Conservation (phyloP, 1,139 yeast genomes). For the Scheffersomyces segobiensis region DNA sequence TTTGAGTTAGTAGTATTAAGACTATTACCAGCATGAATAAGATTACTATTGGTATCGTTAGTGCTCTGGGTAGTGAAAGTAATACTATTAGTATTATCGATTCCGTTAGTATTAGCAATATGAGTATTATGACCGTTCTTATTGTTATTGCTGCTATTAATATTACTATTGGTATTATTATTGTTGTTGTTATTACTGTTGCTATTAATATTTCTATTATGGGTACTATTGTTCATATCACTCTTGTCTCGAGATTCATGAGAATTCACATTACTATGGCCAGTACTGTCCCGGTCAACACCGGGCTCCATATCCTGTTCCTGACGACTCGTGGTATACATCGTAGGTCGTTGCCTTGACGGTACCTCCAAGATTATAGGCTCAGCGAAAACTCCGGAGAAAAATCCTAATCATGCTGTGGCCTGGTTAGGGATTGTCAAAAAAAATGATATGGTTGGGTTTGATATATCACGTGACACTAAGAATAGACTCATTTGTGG, state of each 20-base stretch:
- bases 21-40: not conserved
- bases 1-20: not conserved
- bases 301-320: not conserved
- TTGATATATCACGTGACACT: not conserved
- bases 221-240: not conserved
- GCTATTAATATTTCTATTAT: too few relatives aligned
- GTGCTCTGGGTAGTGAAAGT: not conserved
- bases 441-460: not conserved
- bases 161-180: too few relatives aligned
- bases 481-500: not conserved
- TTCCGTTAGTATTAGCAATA: not conserved
- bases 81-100: not conserved
- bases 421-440: not conserved
- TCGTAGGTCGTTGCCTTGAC: not conserved
- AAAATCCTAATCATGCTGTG: not conserved
- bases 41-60: not conserved
- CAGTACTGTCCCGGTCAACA: not conserved
- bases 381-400: not conserved
- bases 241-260: not conserved
- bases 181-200: too few relatives aligned
- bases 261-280: not conserved
- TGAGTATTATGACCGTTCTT: not conserved
- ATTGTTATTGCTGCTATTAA: not conserved
- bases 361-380: not conserved
- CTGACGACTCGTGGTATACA: not conserved